phyloP scores from a whole-genome alignment of 148 eudicot genomes.

The Camellia lanceoleosa region DNA sequence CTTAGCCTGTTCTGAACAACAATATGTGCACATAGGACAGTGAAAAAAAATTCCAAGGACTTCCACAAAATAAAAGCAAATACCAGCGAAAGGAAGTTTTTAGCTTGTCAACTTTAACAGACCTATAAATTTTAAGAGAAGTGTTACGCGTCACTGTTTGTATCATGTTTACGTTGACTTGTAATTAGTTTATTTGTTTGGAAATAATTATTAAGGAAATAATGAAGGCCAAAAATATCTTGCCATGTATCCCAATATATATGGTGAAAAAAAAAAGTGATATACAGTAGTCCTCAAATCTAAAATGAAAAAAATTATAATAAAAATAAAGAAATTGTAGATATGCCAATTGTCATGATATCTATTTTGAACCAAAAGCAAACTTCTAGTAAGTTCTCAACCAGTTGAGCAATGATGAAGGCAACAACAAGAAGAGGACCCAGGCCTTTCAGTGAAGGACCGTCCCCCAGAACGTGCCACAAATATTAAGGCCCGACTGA shows the following conservation, averaged over 20 bases:
- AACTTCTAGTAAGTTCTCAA: background rate
- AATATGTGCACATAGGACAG: too few species aligned
- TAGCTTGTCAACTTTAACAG: background rate
- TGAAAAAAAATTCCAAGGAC: background rate
- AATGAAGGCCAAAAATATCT: too few species aligned
- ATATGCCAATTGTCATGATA: too few species aligned
- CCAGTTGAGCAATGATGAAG: constrained; percentile 67
- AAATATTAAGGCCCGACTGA: constrained; percentile 75
- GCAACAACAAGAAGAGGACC: constrained; percentile 72
- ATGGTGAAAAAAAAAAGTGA: too few species aligned
- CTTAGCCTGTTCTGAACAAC: too few species aligned
- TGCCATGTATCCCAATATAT: too few species aligned
- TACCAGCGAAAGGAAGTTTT: background rate
- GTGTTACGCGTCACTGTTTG: too few species aligned
- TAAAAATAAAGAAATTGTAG: background rate
- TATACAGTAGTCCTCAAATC: too few species aligned
- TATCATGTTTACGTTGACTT: too few species aligned
- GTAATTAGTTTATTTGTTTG: too few species aligned
- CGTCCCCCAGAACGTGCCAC: constrained; percentile 80
- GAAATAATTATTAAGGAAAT: too few species aligned
- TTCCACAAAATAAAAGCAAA: background rate
- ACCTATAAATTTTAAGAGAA: background rate
- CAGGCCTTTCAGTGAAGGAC: constrained; percentile 79
- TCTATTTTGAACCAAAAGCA: too few species aligned
- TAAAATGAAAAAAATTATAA: background rate